These are phyloP conservation scores for Verticillium nonalfalfae DNA, from an alignment of 2,329 filamentous ascomycete species.

Conservation along the genomic window DNA sequence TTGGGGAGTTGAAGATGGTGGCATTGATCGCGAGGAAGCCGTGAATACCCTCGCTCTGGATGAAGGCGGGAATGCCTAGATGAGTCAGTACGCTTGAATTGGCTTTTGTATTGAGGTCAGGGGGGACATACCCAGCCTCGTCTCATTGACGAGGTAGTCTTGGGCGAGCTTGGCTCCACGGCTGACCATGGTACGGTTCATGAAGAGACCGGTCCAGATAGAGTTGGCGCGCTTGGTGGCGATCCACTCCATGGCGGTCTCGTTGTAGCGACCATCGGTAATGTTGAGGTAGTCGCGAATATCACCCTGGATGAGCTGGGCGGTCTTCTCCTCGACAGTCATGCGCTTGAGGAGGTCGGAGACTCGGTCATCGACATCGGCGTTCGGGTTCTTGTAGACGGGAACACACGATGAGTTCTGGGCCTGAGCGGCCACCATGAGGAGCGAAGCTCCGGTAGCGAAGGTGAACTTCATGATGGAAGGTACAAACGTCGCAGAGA, in stretches of 20 bases:
- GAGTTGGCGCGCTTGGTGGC: conserved; percentile 61
- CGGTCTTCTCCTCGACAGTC: conserved; percentile 68
- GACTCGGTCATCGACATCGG: conserved; percentile 57
- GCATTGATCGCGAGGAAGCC: conserved; percentile 66
- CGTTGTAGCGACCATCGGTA: conserved; percentile 61
- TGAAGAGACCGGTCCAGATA: conserved; percentile 66
- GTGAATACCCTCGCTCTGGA: conserved; percentile 70
- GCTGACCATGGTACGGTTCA: conserved; percentile 56
- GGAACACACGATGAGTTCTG: conserved; percentile 19
- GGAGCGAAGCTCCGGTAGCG: conserved; percentile 14
- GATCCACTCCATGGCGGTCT: conserved; percentile 58
- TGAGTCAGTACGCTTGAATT: conserved; percentile 28
- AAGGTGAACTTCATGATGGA: conserved; percentile 21
- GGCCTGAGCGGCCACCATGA: conserved; percentile 15
- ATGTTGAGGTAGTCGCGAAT: conserved; percentile 68
- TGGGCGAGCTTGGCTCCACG: conserved; percentile 59
- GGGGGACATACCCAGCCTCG: conserved; percentile 19
- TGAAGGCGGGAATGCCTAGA: conserved; percentile 64
- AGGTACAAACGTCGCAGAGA: neutral
- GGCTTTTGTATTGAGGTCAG: neutral
- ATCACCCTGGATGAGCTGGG: conserved; percentile 64
- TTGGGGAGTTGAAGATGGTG: conserved; percentile 74
- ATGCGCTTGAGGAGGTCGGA: conserved; percentile 64
- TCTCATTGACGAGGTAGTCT: conserved; percentile 56
- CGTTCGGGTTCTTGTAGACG: conserved; percentile 57